Base-by-base conservation (phyloP, 176 grass and related monocot genomes). In the Eleusine indica region DNA sequence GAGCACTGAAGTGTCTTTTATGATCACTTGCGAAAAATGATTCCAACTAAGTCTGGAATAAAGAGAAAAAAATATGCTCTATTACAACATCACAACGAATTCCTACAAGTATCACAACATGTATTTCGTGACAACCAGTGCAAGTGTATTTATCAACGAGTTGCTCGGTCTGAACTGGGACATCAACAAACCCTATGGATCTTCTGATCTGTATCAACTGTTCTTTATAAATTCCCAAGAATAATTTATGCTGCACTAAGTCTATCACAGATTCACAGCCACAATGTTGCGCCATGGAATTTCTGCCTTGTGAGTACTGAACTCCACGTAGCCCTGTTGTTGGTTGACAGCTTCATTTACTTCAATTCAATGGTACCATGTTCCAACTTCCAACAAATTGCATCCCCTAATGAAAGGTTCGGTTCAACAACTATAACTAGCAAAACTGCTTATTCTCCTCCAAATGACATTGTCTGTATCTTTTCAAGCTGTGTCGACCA, bases 401-500 rank as follows among this genome's bases (percentile, higher is more conserved):
- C 5, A 40, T 19, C 71, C 48, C 52, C 41, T 29, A 68, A 41
- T 9, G 49, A 47, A 22, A 75, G 68, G 41, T 63, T 70, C 19
- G 58, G 41, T 63, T 70, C 19, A 76, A 40, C 71, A 19, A 68
- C 46, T 51, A 63, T 60, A 76, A 76, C 62, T 51, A 29, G 9
- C 9, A 7, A 48, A 48, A 51, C 14, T 14, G 13, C 14, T 76
- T 66, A 87, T 38, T 87, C 79, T 51, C 79, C 79, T 63, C 72
- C 79, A 76, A 76, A 68, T 4, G 79, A 52, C 72, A 51, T 70
- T 62, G 79, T 15, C 29, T 82, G 85, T 68, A 91, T 87, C 71
- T 97, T 93, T 78, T 93, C 91, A 0, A 89, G 68, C 25, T 86
- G 90, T 74, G 80, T 53, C 73, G 90, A 77, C 73, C 93, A 85